Evolutionary conservation across 1,139 yeast genomes (phyloP).

Genomic region (Debaryomyces coudertii): DNA sequence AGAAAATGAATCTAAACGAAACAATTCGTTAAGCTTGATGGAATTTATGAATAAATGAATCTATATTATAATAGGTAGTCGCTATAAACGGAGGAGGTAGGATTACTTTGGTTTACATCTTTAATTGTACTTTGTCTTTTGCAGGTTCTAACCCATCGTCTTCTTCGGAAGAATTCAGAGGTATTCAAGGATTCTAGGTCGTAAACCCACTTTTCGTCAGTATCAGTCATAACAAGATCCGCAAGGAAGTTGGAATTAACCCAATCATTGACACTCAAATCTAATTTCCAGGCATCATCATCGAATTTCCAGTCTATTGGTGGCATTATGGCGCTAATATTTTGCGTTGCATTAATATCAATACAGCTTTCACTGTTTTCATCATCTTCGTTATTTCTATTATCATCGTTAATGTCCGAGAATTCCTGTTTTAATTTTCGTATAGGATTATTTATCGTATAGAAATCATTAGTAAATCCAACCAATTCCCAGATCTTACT

Average conservation of each 20-base stretch:
- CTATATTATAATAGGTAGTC: background rate
- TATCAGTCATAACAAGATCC: slow-evolving; percentile 61
- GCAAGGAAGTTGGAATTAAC: slow-evolving; percentile 50
- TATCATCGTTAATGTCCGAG: slow-evolving; percentile 17
- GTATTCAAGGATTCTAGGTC: slow-evolving; percentile 40
- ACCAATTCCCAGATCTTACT: slow-evolving; percentile 61
- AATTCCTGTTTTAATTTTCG: slow-evolving; percentile 22
- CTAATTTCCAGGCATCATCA: slow-evolving; percentile 56
- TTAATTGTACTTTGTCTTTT: slow-evolving; percentile 17
- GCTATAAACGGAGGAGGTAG: slow-evolving; percentile 1
- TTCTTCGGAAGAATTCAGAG: slow-evolving; percentile 43
- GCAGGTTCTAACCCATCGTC: slow-evolving; percentile 56
- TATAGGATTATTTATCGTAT: slow-evolving; percentile 43
- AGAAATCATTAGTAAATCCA: slow-evolving; percentile 60
- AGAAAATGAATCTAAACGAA: slow-evolving; percentile 24
- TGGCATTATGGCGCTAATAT: slow-evolving; percentile 45
- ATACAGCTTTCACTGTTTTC: slow-evolving; percentile 9
- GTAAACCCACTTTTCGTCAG: slow-evolving; percentile 79
- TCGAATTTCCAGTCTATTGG: slow-evolving; percentile 62
- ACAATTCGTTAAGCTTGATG: slow-evolving; percentile 46
- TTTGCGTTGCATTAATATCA: slow-evolving; percentile 20
- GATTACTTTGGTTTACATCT: slow-evolving; percentile 2
- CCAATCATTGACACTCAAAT: slow-evolving; percentile 63
- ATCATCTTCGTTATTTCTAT: slow-evolving; percentile 19
- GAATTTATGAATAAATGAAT: slow-evolving; percentile 42